Evolutionary conservation across 2,329 filamentous ascomycete genomes (phyloP).

Genomic region (Fusarium denticulatum): DNA sequence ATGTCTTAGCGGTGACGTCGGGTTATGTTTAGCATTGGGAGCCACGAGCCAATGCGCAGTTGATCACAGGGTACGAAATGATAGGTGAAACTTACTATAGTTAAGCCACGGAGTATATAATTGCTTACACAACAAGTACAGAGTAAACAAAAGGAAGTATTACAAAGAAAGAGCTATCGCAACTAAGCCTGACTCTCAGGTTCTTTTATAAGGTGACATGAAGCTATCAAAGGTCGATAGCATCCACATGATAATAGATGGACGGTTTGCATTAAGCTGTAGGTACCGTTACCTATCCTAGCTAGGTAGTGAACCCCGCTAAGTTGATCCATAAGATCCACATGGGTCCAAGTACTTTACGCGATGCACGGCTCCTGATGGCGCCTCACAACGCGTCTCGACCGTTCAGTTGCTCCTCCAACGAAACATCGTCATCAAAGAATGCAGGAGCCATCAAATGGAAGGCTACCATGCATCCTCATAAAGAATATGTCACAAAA

Average conservation of each 20-base stretch:
- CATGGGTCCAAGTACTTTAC: conserved; percentile 31
- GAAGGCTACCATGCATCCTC: background rate
- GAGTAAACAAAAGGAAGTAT: background rate
- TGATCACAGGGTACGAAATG: conserved; percentile 6
- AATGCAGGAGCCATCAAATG: background rate
- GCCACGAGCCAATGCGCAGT: conserved; percentile 3
- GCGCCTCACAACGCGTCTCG: conserved; percentile 27
- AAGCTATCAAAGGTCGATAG: background rate
- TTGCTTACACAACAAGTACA: background rate
- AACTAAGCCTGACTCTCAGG: background rate
- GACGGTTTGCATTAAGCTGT: background rate
- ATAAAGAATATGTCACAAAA: background rate
- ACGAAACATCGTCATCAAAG: conserved; percentile 27
- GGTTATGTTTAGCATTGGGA: conserved; percentile 9
- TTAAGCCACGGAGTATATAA: background rate
- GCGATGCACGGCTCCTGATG: conserved; percentile 12
- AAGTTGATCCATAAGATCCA: background rate
- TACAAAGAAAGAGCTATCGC: background rate
- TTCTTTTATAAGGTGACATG: background rate
- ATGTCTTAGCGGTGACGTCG: conserved; percentile 28
- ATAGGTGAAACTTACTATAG: background rate
- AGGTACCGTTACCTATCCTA: background rate
- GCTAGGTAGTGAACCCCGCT: conserved; percentile 14
- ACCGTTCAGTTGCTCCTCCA: conserved; percentile 43
- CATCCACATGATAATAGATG: background rate